phyloP scores from a whole-genome alignment of 768 basidiomycete genomes.

The Boletellus ananiceps region DNA sequence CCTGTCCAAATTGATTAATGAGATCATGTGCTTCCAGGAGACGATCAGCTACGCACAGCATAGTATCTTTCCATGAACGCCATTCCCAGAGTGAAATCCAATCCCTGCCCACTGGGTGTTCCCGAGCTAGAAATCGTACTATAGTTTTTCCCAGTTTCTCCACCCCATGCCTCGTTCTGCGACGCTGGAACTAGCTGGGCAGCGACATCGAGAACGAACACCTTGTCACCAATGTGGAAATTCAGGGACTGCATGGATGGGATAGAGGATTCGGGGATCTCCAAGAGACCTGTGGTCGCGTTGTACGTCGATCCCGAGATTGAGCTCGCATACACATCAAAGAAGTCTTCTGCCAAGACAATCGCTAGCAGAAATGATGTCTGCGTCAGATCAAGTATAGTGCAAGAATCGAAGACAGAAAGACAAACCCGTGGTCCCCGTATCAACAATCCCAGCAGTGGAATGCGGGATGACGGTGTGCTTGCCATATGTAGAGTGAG shows the following conservation, averaged over 20 bases:
- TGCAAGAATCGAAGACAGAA: too few species aligned
- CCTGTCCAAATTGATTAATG: slow-evolving; percentile 2
- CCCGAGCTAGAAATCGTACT: not conserved
- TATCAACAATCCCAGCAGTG: not conserved
- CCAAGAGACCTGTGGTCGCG: not conserved
- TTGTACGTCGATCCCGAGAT: slow-evolving; percentile 13
- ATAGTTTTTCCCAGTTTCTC: not conserved
- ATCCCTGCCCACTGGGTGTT: not conserved
- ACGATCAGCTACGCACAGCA: not conserved
- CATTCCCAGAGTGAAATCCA: not conserved
- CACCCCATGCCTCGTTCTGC: not conserved
- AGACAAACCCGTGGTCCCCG: not conserved
- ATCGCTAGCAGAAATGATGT: not conserved
- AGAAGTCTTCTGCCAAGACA: slow-evolving; percentile 11
- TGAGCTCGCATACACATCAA: slow-evolving; percentile 5
- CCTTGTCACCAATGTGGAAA: not conserved
- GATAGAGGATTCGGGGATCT: slow-evolving; percentile 11
- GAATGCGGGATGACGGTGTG: not conserved
- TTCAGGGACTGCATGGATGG: slow-evolving; percentile 5
- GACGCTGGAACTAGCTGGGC: not conserved
- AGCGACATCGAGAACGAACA: not conserved
- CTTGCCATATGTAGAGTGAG: not conserved
- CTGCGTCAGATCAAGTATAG: not conserved
- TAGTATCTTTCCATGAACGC: not conserved
- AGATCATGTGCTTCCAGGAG: not conserved